Base-by-base conservation (phyloP, 108 stramenopile genomes). In the Nitzschia sp. region DNA sequence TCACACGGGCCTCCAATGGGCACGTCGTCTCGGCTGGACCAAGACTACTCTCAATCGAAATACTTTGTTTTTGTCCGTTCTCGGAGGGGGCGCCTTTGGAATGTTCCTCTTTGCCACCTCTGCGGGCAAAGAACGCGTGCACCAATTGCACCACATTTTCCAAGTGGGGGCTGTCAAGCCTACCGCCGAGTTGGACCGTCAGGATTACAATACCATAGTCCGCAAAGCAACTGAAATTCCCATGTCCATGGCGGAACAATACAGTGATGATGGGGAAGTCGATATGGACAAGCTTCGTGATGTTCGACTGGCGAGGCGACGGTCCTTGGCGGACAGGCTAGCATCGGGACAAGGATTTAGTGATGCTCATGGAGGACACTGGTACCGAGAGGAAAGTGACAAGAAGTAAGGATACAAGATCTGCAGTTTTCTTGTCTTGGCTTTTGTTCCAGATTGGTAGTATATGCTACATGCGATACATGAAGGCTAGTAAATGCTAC, bases 71-170 rank as follows among this genome's bases (percentile, higher is more conserved):
- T 48, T 88, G n/a, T 74, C 79, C 19, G 63, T 90, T 6, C 41
- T 93, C 55, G 77, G 71, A 1, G 87, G 89, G 0, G 84, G 86
- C 19, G 86, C 92, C 17, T 63, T 90, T 37, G 92, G 92, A 12
- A 80, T 80, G 22, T 90, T 90, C 59, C 53, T 90, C 8, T 59
- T 83, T 67, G 84, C 87, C 20, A 77, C 81, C 0, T 76, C 84
- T 6, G 60, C 80, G 54, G 91, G 91, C 8, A 90, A 90, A 65
- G 89, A 89, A 71, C 57, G 75, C 22, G 92, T 90, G 0, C 89
- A 93, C 63, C 39, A 65, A 15, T 71, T 93, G 17, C 88, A 89
- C 74, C 85, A 80, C 21, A 87, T 93, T 57, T 93, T 89, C 70
- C 63, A 83, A 70, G 63, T 78, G 26, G 85, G 85, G 46, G 66